Conservation (phyloP, 306 rosid species). For the Rosa lucieae region DNA sequence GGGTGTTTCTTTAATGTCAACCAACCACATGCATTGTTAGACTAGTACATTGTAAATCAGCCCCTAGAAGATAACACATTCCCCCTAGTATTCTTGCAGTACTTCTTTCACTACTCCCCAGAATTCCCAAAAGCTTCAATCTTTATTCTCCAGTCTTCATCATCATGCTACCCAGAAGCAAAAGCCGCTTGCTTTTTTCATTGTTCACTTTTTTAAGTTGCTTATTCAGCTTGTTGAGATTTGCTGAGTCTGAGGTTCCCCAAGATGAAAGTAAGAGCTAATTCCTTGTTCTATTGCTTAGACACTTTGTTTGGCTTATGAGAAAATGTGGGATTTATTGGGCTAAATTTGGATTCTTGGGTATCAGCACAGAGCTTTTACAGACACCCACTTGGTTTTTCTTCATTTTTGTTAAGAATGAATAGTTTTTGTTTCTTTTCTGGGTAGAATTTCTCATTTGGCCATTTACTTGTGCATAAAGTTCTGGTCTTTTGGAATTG, state of each 20-base stretch:
- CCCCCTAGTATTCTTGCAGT: background rate
- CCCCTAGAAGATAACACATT: background rate
- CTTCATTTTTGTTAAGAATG: background rate
- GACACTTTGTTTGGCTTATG: background rate
- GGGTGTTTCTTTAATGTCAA: background rate
- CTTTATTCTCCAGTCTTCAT: conserved; percentile 1
- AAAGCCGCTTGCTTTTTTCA: conserved; percentile 21
- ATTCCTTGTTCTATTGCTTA: background rate
- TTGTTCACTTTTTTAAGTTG: conserved; percentile 33
- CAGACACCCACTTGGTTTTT: background rate
- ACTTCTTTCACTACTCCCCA: background rate
- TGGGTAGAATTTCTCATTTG: background rate
- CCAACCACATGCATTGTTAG: background rate
- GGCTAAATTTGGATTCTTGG: conserved; percentile 22
- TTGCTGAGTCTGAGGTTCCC: conserved; percentile 51
- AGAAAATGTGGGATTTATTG: background rate
- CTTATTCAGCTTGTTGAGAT: conserved; percentile 40
- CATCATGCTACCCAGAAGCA: conserved; percentile 40
- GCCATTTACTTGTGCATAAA: background rate
- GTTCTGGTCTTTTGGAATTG: background rate
- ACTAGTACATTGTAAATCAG: background rate
- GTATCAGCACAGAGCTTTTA: background rate
- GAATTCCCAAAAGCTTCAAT: background rate
- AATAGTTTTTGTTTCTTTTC: background rate
- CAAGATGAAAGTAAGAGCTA: conserved; percentile 54